phyloP scores from a whole-genome alignment of 73 alveolate species.

The Halteria grandinella region DNA sequence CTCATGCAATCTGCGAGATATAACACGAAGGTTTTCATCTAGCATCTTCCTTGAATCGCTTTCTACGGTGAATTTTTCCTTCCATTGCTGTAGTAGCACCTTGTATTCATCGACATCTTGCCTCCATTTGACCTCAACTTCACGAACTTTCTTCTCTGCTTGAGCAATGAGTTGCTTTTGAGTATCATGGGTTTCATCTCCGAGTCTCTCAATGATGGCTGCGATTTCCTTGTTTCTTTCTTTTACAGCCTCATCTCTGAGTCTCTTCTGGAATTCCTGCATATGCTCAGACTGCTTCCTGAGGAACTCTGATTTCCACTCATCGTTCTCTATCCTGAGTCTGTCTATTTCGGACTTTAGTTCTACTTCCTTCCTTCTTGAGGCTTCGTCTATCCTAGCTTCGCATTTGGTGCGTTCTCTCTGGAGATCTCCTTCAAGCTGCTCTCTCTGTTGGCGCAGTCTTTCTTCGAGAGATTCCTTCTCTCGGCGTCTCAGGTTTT shows the following conservation, averaged over 20 bases:
- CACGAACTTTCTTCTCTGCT: conserved; percentile 42
- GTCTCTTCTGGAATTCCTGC: conserved; percentile 33
- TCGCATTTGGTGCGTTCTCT: conserved; percentile 11
- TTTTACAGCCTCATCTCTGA: conserved; percentile 38
- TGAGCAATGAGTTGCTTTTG: conserved; percentile 4
- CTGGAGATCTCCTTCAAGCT: conserved; percentile 44
- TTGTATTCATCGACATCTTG: conserved; percentile 47
- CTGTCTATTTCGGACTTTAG: conserved; percentile 12
- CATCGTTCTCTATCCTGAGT: conserved; percentile 44
- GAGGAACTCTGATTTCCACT: conserved; percentile 44
- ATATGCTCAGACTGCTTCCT: conserved; percentile 48
- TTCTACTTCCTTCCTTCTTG: conserved; percentile 9
- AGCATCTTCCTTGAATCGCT: conserved; percentile 29
- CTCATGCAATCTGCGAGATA: conserved; percentile 32
- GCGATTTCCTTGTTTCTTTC: conserved; percentile 54
- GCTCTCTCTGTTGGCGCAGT: not conserved
- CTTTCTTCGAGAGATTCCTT: conserved; percentile 34
- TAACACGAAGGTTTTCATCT: conserved; percentile 32
- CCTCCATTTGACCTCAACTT: conserved; percentile 37
- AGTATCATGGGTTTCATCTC: conserved; percentile 44
- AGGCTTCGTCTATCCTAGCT: conserved; percentile 38
- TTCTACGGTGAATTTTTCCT: conserved; percentile 39
- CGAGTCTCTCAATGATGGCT: conserved; percentile 49
- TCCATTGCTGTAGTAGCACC: conserved; percentile 28
- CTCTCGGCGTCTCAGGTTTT: conserved; percentile 47